These are phyloP conservation scores for Komagataella pastoris DNA, from an alignment of 805 yeast species.

Conservation along the genomic window DNA sequence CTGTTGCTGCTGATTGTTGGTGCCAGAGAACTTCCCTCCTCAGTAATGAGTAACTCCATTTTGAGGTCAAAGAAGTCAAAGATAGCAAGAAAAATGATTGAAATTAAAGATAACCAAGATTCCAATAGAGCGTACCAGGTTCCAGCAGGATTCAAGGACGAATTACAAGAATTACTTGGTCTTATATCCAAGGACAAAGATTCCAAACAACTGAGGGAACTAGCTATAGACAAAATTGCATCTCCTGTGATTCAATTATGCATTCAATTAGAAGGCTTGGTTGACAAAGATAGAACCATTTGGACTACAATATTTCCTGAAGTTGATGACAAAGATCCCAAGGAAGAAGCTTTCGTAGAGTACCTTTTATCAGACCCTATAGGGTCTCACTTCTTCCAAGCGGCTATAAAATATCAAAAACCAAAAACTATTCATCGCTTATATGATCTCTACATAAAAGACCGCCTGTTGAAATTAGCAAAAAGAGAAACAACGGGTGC, in stretches of 20 bases:
- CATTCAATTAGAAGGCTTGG: conserved; percentile 69
- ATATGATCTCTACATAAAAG: conserved; percentile 58
- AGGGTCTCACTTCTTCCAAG: conserved; percentile 88
- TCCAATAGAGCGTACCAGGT: conserved; percentile 53
- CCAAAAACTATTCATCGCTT: conserved; percentile 58
- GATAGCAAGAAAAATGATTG: conserved; percentile 89
- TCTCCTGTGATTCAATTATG: conserved; percentile 80
- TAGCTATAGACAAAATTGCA: conserved; percentile 67
- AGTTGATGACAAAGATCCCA: conserved; percentile 36
- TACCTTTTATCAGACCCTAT: conserved; percentile 74
- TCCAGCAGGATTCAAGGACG: conserved; percentile 55
- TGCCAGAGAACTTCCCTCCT: conserved; percentile 68
- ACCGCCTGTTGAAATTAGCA: conserved; percentile 59
- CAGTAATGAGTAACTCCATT: conserved; percentile 54
- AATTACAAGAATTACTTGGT: conserved; percentile 36
- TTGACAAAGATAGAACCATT: conserved; percentile 56
- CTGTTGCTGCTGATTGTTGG: conserved; percentile 56
- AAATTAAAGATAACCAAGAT: conserved; percentile 66
- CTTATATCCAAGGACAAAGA: conserved; percentile 23
- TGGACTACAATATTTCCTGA: conserved; percentile 52
- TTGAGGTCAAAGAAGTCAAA: conserved; percentile 74
- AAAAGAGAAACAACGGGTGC: conserved; percentile 78
- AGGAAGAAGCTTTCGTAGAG: conserved; percentile 74
- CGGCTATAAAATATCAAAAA: conserved; percentile 52
- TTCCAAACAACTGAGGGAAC: conserved; percentile 43